Evolutionary conservation across 306 rosid species (phyloP).

Genomic region (Acacia acuminata): DNA sequence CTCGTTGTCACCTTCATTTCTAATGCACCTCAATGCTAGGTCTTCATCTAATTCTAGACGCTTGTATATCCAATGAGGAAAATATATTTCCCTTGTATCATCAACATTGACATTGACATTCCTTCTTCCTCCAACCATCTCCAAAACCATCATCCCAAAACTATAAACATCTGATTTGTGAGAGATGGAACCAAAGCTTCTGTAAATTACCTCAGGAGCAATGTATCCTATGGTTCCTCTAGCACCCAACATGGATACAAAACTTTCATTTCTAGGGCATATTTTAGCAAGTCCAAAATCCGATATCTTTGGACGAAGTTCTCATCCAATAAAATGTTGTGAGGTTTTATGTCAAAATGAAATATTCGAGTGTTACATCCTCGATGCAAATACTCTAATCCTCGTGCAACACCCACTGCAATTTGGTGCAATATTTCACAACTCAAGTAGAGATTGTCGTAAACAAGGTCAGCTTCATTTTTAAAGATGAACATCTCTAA

Average conservation of each 20-base stretch:
- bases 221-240: conserved; percentile 46
- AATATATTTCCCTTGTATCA: conserved; percentile 15
- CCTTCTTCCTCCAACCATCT: conserved; percentile 14
- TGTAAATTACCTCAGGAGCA: conserved; percentile 13
- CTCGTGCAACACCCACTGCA: conserved; percentile 28
- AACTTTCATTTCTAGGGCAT: conserved; percentile 15
- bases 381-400: conserved; percentile 30
- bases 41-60: conserved; percentile 21
- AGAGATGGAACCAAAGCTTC: conserved; percentile 13
- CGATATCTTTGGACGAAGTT: conserved; percentile 30
- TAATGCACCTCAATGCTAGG: conserved; percentile 6
- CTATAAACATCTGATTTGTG: background rate
- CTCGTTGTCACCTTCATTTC: conserved; percentile 22
- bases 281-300: conserved; percentile 47
- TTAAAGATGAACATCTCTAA: too few species aligned
- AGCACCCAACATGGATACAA: conserved; percentile 10
- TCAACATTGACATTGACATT: conserved; percentile 13
- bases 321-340: conserved; percentile 29
- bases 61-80: conserved; percentile 45
- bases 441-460: background rate
- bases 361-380: conserved; percentile 18
- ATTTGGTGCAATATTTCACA: conserved; percentile 24
- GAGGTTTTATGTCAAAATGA: conserved; percentile 29
- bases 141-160: background rate
- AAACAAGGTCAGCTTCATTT: too few species aligned